Conservation (phyloP, 129 eudicot species). For the Helianthus tuberosus region DNA sequence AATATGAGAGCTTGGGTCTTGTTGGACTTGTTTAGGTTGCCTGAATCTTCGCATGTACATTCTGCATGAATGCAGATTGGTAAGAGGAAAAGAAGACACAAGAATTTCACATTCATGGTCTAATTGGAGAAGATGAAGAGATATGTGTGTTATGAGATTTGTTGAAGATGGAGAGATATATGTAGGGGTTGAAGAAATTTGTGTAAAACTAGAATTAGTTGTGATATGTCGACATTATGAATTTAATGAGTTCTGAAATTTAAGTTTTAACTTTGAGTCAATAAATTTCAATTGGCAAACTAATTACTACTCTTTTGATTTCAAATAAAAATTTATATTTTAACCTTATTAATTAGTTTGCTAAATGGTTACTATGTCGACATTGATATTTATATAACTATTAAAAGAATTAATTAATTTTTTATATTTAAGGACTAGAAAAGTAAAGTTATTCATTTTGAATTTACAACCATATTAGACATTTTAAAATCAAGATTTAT, state of each 20-base stretch:
- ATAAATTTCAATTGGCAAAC: too few relatives aligned
- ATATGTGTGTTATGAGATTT: not conserved
- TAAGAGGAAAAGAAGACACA: constrained; percentile 25
- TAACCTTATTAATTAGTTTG: too few relatives aligned
- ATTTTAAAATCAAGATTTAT: too few relatives aligned
- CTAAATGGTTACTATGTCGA: too few relatives aligned
- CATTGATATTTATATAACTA: too few relatives aligned
- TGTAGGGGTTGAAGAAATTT: not conserved
- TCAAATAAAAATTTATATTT: too few relatives aligned
- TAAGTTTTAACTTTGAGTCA: too few relatives aligned
- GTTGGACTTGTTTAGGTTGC: not conserved
- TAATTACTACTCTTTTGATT: too few relatives aligned
- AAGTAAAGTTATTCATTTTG: too few relatives aligned
- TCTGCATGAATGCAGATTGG: constrained; percentile 27
- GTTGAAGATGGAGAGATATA: not conserved
- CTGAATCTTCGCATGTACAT: constrained; percentile 29
- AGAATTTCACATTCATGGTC: constrained; percentile 9
- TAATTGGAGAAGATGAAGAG: not conserved
- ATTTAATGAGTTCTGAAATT: not conserved
- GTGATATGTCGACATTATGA: not conserved
- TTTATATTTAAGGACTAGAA: too few relatives aligned
- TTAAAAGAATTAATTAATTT: too few relatives aligned
- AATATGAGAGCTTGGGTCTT: constrained; percentile 23
- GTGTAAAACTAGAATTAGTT: not conserved
- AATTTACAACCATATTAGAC: too few relatives aligned